A percentile compares a stretch with the other conserved stretches of the same genome.
These are phyloP conservation scores for Hypoxylon sp. DNA, from an alignment of 2,329 filamentous ascomycete genomes.

Conservation along the genomic window DNA sequence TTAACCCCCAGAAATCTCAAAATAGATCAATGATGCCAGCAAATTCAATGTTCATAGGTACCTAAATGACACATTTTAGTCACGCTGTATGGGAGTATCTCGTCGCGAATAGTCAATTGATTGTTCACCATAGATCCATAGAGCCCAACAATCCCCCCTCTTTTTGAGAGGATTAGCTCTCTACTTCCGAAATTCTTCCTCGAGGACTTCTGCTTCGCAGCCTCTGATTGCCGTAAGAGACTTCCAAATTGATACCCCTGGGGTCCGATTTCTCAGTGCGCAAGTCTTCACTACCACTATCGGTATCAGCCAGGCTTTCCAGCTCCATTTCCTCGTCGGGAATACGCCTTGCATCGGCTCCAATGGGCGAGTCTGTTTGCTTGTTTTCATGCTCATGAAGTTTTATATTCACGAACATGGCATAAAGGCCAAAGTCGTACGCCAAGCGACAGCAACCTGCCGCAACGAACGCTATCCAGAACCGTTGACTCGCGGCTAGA, in stretches of 20 bases:
- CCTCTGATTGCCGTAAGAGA: constrained; percentile 38
- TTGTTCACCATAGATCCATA: not conserved
- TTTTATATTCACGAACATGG: constrained; percentile 71
- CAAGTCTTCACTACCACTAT: constrained; percentile 31
- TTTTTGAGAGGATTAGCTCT: not conserved
- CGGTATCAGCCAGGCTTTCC: constrained; percentile 43
- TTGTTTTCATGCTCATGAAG: constrained; percentile 61
- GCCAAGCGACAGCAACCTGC: constrained; percentile 67
- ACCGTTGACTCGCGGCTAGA: constrained; percentile 66
- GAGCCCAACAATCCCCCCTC: not conserved
- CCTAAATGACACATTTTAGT: not conserved
- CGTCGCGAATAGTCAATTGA: not conserved
- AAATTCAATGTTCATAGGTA: too few relatives aligned
- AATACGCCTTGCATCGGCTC: constrained; percentile 16
- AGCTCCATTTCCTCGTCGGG: constrained; percentile 49
- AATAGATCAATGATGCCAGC: not conserved
- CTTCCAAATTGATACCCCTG: constrained; percentile 19
- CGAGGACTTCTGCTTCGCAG: constrained; percentile 47
- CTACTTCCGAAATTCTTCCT: constrained; percentile 14
- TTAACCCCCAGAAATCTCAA: not conserved
- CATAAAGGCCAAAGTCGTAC: constrained; percentile 72
- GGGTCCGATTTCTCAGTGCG: constrained; percentile 17
- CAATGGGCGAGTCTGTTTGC: constrained; percentile 28
- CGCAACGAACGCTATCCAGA: constrained; percentile 74
- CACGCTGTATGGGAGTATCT: constrained; percentile 2